phyloP scores from a whole-genome alignment of 2,329 filamentous ascomycete species.

The Colletotrichum viniferum region DNA sequence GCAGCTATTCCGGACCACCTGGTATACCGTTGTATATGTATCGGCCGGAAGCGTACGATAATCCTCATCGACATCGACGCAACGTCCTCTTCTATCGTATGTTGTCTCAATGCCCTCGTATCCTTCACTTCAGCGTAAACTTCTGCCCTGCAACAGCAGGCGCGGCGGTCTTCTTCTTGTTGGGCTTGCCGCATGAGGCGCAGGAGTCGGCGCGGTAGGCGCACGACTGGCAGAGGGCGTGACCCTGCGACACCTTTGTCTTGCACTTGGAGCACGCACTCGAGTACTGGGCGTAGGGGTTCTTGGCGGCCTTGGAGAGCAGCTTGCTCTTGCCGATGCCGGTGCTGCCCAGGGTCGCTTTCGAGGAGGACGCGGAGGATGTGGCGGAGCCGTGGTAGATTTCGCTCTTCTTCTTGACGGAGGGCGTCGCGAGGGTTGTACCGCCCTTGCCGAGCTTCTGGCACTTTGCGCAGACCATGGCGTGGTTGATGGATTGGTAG shows the following conservation, averaged over 20 bases:
- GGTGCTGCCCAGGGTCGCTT: constrained; percentile 59
- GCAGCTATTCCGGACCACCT: neutral
- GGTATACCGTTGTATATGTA: neutral
- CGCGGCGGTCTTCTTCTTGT: constrained; percentile 53
- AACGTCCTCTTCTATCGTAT: neutral
- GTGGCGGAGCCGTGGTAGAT: constrained; percentile 68
- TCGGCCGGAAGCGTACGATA: neutral
- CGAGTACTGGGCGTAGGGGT: constrained; percentile 68
- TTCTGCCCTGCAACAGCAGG: constrained; percentile 65
- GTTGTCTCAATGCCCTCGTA: neutral
- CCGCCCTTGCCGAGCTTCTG: constrained; percentile 65
- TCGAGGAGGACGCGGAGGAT: constrained; percentile 43
- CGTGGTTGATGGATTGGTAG: constrained; percentile 15
- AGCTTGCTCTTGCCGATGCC: constrained; percentile 71
- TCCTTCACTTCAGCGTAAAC: constrained; percentile 61
- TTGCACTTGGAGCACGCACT: constrained; percentile 67
- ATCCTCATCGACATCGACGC: neutral
- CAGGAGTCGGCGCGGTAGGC: constrained; percentile 67
- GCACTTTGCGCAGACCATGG: constrained; percentile 70
- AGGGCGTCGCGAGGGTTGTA: constrained; percentile 62
- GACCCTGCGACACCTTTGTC: constrained; percentile 65
- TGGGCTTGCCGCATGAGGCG: constrained; percentile 67
- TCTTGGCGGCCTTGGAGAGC: constrained; percentile 67
- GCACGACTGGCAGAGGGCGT: constrained; percentile 65
- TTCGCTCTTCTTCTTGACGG: constrained; percentile 70